Percentiles rank a stretch among this genome's conserved stretches.
Conservation (phyloP, 352 stramenopile genomes). For the Phytopythium chamaehyphon region DNA sequence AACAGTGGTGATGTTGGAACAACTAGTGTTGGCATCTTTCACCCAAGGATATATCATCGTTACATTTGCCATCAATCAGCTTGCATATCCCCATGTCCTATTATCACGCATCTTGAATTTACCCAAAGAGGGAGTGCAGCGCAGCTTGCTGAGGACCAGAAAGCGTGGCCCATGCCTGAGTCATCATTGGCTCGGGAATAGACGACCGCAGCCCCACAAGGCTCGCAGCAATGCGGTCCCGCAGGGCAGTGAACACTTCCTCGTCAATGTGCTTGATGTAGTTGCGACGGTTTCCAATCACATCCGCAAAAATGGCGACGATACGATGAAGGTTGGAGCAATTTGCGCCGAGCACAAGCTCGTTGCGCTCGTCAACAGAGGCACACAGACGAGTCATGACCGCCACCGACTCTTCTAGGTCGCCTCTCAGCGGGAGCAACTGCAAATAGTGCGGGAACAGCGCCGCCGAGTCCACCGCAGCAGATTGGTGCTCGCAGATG, state of each 20-base stretch:
- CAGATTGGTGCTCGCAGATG: constrained; percentile 61
- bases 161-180: constrained; percentile 51
- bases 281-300: constrained; percentile 33
- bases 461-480: constrained; percentile 33
- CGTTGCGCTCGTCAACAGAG: constrained; percentile 54
- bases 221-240: constrained; percentile 36
- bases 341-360: constrained; percentile 49
- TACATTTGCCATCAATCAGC: background rate
- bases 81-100: too few relatives aligned
- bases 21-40: too few relatives aligned
- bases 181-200: constrained; percentile 56
- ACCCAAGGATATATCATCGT: constrained; percentile 1
- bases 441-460: constrained; percentile 71
- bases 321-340: constrained; percentile 47
- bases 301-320: constrained; percentile 56
- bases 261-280: constrained; percentile 38
- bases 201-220: constrained; percentile 42
- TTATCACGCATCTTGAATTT: background rate
- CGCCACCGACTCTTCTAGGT: constrained; percentile 69
- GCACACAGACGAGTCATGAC: constrained; percentile 64
- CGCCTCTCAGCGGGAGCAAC: constrained; percentile 66
- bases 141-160: constrained; percentile 45
- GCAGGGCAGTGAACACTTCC: constrained; percentile 34
- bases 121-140: constrained; percentile 65
- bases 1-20: too few relatives aligned